Base-by-base conservation (phyloP, 148 eudicot genomes). In the Fallopia convolvulus region DNA sequence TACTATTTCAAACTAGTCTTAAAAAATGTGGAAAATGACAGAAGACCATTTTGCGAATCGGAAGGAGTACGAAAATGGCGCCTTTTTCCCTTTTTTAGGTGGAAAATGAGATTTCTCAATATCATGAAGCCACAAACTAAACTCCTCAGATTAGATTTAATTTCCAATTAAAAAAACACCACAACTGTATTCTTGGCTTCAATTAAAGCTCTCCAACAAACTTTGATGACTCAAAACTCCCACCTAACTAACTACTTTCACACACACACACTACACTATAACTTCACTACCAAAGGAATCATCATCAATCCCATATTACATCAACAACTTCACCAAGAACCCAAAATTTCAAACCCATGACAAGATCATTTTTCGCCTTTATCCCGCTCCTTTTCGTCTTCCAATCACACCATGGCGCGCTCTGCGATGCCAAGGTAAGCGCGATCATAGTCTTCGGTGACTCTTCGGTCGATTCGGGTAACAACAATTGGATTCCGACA, bases 381-480 rank as follows among this genome's bases (percentile, higher is more conserved):
- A 10, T 63, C 2, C 70, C 12, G 12, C 18, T 30, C 40, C 70
- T 65, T 13, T 4, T 68, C 72, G 10, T 39, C 44, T 36, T 68
- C 21, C 72, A 14, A 68, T 42, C 21, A 6, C 21, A 30, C 70
- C 20, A 33, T 33, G 20, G 44, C 72, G 46, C 21, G 15, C 9
- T 26, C 15, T 73, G 53, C 61, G 66, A 56, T 61, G 83, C 81
- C 3, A 90, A 85, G 42, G 83, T 92, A 10, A 88, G 97, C 15
- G 92, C 99, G 0, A 50, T 94, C 1, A 83, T 94, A 7, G 99
- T 94, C 5, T 94, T 94, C 49, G 99, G 99, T 8, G 99, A 94
- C 85, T 94, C 99, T 0, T 84, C 99, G 0, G 97, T 94, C 0
- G 99, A 94, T 44, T 88, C 99, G 1, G 99, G 99, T 0, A 94